These are phyloP conservation scores for Yamadazyma pseudoaaseri DNA, from an alignment of 1,139 yeast species.

Conservation along the genomic window DNA sequence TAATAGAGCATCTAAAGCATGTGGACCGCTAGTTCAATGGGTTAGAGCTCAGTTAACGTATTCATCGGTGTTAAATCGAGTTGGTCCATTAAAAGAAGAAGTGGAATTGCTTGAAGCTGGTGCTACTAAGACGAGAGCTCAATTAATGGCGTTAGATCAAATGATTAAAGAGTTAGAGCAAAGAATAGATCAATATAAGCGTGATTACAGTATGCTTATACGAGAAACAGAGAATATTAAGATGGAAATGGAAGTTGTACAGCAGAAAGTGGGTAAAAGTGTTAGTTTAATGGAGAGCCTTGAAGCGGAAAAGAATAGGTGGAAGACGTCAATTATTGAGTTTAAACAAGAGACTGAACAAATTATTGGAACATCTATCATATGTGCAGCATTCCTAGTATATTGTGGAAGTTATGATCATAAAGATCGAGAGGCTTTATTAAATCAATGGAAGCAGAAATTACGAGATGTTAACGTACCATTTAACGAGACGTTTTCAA, in stretches of 20 bases:
- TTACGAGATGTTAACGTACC: slow-evolving; percentile 39
- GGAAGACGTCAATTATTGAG: slow-evolving; percentile 58
- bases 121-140: slow-evolving; percentile 60
- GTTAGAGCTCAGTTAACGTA: slow-evolving; percentile 81
- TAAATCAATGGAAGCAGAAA: slow-evolving; percentile 39
- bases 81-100: slow-evolving; percentile 75
- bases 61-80: slow-evolving; percentile 63
- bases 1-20: slow-evolving; percentile 89
- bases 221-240: slow-evolving; percentile 78
- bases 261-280: slow-evolving; percentile 63
- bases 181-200: slow-evolving; percentile 67
- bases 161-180: slow-evolving; percentile 76
- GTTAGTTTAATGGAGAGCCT: slow-evolving; percentile 60
- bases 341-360: slow-evolving; percentile 48
- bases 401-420: slow-evolving; percentile 67
- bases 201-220: slow-evolving; percentile 67
- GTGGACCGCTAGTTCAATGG: slow-evolving; percentile 93
- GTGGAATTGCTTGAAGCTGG: slow-evolving; percentile 58
- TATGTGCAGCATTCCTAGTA: slow-evolving; percentile 60
- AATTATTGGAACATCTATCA: slow-evolving; percentile 63
- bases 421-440: slow-evolving; percentile 38
- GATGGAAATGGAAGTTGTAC: slow-evolving; percentile 64
- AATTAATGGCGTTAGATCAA: slow-evolving; percentile 72
- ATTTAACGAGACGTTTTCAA: slow-evolving; percentile 34
- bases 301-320: slow-evolving; percentile 69